Evolutionary conservation across 768 basidiomycete genomes (phyloP).

Genomic region (Agaricus subrufescens): DNA sequence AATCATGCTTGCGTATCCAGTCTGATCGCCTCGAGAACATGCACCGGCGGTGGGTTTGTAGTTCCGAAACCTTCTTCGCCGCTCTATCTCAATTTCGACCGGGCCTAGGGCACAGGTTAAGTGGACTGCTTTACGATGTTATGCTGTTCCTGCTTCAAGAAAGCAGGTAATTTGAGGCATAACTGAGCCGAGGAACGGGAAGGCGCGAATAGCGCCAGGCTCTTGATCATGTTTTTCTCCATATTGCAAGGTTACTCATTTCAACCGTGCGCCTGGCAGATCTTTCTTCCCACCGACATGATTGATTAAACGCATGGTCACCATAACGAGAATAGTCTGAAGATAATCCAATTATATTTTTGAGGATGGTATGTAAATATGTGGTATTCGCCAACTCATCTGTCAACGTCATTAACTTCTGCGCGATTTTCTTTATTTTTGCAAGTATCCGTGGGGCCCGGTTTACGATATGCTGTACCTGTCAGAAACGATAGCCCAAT

Average conservation of each 20-base stretch:
- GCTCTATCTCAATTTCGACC: neutral
- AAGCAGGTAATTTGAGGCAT: too few relatives aligned
- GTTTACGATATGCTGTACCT: neutral
- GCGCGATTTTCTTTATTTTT: neutral
- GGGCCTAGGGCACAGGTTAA: neutral
- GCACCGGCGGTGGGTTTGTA: neutral
- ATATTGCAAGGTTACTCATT: too few relatives aligned
- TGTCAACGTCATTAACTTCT: neutral
- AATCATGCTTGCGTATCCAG: too few relatives aligned
- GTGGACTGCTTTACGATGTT: too few relatives aligned
- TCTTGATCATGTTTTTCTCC: too few relatives aligned
- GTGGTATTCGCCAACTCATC: neutral
- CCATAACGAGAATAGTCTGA: neutral
- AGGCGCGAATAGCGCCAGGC: too few relatives aligned
- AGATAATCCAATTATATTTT: neutral
- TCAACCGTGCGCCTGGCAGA: too few relatives aligned
- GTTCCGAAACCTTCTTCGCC: neutral
- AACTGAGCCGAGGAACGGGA: too few relatives aligned
- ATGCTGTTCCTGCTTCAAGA: too few relatives aligned
- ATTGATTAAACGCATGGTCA: too few relatives aligned
- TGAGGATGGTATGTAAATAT: neutral
- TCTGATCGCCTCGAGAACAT: too few relatives aligned
- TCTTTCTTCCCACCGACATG: too few relatives aligned
- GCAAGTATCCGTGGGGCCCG: neutral
- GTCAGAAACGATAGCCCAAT: neutral